A percentile compares a stretch with the other conserved stretches of the same genome.
Evolutionary conservation across 2,329 filamentous ascomycete species (phyloP).

Genomic region (Calonectria multiphialidica): DNA sequence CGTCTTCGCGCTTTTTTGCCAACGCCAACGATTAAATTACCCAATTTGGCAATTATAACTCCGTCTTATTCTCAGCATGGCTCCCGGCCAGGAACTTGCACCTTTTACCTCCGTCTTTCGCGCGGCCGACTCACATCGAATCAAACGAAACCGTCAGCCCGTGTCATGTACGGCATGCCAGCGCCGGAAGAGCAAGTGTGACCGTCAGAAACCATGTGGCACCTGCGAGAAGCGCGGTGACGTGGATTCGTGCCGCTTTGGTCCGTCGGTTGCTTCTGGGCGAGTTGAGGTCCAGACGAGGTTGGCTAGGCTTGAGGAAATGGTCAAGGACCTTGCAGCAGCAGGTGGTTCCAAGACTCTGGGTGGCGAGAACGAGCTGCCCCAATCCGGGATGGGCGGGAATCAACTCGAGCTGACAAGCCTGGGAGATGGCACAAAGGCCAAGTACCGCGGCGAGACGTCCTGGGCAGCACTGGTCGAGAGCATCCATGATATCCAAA

Average conservation of each 20-base stretch:
- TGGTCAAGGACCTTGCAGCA: conserved; percentile 53
- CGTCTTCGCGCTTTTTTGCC: neutral
- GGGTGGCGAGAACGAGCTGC: conserved; percentile 37
- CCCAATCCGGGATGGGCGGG: conserved; percentile 27
- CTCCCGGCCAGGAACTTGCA: conserved; percentile 36
- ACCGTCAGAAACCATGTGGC: conserved; percentile 55
- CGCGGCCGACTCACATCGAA: conserved; percentile 47
- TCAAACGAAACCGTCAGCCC: conserved; percentile 55
- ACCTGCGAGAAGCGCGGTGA: conserved; percentile 55
- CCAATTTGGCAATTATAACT: neutral
- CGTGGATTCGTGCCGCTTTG: conserved; percentile 49
- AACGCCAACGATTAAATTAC: neutral
- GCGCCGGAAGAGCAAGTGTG: conserved; percentile 57
- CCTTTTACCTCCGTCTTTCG: conserved; percentile 52
- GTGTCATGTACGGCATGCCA: conserved; percentile 58
- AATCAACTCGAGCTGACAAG: neutral
- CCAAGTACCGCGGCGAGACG: conserved; percentile 52
- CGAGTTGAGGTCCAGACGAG: conserved; percentile 54
- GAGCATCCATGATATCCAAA: conserved; percentile 56
- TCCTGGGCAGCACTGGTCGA: conserved; percentile 57
- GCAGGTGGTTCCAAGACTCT: conserved; percentile 26
- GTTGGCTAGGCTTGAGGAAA: conserved; percentile 55
- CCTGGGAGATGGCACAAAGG: conserved; percentile 27
- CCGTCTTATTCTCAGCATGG: conserved; percentile 30
- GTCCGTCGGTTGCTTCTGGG: conserved; percentile 23